Conservation (phyloP, 2,329 filamentous ascomycete genomes). For the Decorospora gaudefroyi region DNA sequence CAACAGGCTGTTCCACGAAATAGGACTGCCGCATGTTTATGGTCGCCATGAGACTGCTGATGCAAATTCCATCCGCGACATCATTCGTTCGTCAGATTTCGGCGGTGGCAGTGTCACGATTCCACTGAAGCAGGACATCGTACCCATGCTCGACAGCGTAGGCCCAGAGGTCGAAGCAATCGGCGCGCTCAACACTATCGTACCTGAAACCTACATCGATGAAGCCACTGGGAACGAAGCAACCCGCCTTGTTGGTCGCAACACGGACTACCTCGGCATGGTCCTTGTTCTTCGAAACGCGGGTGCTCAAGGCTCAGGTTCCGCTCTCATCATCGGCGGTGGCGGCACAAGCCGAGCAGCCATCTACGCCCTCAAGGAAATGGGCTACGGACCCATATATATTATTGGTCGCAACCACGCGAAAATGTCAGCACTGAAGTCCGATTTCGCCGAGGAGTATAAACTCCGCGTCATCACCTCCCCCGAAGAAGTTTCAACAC, state of each 20-base stretch:
- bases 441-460: slow-evolving; percentile 74
- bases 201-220: slow-evolving; percentile 58
- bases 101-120: slow-evolving; percentile 96
- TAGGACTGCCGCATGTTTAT: slow-evolving; percentile 86
- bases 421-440: slow-evolving; percentile 69
- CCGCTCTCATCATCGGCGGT: slow-evolving; percentile 83
- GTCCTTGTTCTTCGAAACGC: slow-evolving; percentile 73
- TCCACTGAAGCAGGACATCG: slow-evolving; percentile 87
- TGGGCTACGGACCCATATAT: slow-evolving; percentile 86
- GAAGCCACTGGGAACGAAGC: slow-evolving; percentile 48
- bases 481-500: slow-evolving; percentile 53
- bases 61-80: slow-evolving; percentile 60
- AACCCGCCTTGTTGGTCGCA: slow-evolving; percentile 74
- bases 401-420: slow-evolving; percentile 75
- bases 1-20: slow-evolving; percentile 76
- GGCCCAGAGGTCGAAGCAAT: slow-evolving; percentile 79
- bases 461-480: slow-evolving; percentile 63
- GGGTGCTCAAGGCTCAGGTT: slow-evolving; percentile 55
- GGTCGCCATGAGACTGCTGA: slow-evolving; percentile 72
- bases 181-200: slow-evolving; percentile 92
- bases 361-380: slow-evolving; percentile 81
- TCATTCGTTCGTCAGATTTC: slow-evolving; percentile 74
- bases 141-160: slow-evolving; percentile 77
- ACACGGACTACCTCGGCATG: slow-evolving; percentile 97
- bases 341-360: slow-evolving; percentile 92